These are phyloP conservation scores for Eruca vesicaria DNA, from an alignment of 441 rosid genomes.

Conservation along the genomic window DNA sequence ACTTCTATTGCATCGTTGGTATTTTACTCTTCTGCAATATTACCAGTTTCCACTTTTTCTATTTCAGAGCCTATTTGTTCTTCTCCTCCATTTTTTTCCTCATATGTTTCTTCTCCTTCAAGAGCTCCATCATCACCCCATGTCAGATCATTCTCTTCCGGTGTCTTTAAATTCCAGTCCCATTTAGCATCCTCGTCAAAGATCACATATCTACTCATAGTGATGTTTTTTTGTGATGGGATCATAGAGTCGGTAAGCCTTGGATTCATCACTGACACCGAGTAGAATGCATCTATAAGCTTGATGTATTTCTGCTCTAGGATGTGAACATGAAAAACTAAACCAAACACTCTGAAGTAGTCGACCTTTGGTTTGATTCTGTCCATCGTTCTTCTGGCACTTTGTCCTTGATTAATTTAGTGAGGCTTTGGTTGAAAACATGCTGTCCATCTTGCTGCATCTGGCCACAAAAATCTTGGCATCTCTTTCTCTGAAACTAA, in stretches of 20 bases:
- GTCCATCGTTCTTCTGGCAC: background rate
- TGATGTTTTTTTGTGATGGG: background rate
- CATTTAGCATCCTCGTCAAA: background rate
- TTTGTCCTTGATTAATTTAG: background rate
- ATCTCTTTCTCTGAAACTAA: background rate
- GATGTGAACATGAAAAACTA: background rate
- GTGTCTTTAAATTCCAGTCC: background rate
- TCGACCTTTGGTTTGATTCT: background rate
- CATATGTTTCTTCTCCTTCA: background rate
- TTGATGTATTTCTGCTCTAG: background rate
- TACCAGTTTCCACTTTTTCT: no score
- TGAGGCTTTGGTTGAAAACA: background rate
- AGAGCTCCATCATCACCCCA: background rate
- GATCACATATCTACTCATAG: background rate
- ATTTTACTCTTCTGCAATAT: no score
- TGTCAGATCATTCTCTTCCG: background rate
- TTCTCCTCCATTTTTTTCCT: no score
- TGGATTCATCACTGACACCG: background rate
- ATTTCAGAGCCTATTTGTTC: no score
- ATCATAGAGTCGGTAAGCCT: background rate
- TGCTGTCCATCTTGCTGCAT: background rate
- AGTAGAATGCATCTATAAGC: no score
- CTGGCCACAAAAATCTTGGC: background rate
- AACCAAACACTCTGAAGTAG: background rate
- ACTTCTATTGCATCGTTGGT: no score